These are phyloP conservation scores for Knufia fluminis DNA, from an alignment of 2,329 filamentous ascomycete genomes.

Conservation along the genomic window DNA sequence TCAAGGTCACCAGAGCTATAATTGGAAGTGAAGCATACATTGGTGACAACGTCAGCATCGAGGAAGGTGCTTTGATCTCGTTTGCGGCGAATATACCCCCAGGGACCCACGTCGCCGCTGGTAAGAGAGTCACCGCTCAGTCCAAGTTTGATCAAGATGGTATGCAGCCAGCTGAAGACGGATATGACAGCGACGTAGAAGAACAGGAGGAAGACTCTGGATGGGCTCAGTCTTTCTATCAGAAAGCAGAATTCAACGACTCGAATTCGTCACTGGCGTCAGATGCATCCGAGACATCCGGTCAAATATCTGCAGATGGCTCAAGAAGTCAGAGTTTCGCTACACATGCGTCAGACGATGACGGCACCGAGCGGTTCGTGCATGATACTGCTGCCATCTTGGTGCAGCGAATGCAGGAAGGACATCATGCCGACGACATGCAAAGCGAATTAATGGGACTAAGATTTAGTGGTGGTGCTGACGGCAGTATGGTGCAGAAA, in stretches of 20 bases:
- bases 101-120: slow-evolving; percentile 24
- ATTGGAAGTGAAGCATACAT: slow-evolving; percentile 64
- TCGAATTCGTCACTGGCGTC: slow-evolving; percentile 59
- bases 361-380: slow-evolving; percentile 59
- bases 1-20: slow-evolving; percentile 61
- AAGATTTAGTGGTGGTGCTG: slow-evolving; percentile 83
- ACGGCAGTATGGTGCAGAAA: slow-evolving; percentile 76
- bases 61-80: slow-evolving; percentile 67
- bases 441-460: slow-evolving; percentile 89
- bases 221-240: slow-evolving; percentile 49
- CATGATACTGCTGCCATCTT: slow-evolving; percentile 77
- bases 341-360: slow-evolving; percentile 59
- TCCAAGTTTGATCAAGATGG: slow-evolving; percentile 24
- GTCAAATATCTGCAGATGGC: slow-evolving; percentile 30
- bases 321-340: slow-evolving; percentile 63
- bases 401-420: slow-evolving; percentile 71
- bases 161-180: slow-evolving; percentile 44
- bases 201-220: slow-evolving; percentile 41
- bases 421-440: slow-evolving; percentile 68
- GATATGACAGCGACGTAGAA: slow-evolving; percentile 51
- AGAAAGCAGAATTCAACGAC: slow-evolving; percentile 39
- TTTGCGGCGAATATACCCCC: slow-evolving; percentile 54
- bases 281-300: slow-evolving; percentile 35
- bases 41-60: slow-evolving; percentile 60
- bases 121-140: slow-evolving; percentile 16